Conservation (phyloP, 345 rosid species). For the Melaleuca quinquenervia region DNA sequence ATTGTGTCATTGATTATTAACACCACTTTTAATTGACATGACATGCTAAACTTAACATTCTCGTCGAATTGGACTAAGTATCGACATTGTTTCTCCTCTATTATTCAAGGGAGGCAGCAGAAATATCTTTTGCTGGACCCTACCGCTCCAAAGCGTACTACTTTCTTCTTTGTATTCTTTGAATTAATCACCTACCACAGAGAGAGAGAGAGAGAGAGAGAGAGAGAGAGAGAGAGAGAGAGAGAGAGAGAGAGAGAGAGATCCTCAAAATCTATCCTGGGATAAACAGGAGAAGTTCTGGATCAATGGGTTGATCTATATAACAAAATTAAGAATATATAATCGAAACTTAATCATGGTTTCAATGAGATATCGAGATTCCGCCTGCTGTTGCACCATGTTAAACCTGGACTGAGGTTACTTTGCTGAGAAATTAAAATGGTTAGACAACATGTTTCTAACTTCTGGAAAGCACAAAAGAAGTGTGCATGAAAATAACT, state of each 20-base stretch:
- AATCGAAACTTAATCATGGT: neutral
- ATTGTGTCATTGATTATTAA: neutral
- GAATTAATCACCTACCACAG: neutral
- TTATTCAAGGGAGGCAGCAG: neutral
- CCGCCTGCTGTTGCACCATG: neutral
- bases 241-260: neutral
- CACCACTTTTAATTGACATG: neutral
- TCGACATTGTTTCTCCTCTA: neutral
- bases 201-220: too few species aligned
- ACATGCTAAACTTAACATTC: neutral
- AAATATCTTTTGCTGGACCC: neutral
- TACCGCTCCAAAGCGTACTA: neutral
- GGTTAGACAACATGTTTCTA: neutral
- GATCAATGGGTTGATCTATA: neutral
- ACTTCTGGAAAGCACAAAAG: neutral
- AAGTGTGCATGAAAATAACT: neutral
- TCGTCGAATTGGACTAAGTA: neutral
- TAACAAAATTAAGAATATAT: neutral
- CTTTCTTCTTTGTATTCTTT: neutral
- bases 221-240: too few species aligned
- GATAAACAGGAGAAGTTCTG: too few species aligned
- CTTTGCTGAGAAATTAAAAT: neutral
- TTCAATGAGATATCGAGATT: neutral
- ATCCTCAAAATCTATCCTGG: neutral
- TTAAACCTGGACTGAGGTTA: neutral